phyloP scores from a whole-genome alignment of 2,329 filamentous ascomycete genomes.

The Alternaria burnsii region DNA sequence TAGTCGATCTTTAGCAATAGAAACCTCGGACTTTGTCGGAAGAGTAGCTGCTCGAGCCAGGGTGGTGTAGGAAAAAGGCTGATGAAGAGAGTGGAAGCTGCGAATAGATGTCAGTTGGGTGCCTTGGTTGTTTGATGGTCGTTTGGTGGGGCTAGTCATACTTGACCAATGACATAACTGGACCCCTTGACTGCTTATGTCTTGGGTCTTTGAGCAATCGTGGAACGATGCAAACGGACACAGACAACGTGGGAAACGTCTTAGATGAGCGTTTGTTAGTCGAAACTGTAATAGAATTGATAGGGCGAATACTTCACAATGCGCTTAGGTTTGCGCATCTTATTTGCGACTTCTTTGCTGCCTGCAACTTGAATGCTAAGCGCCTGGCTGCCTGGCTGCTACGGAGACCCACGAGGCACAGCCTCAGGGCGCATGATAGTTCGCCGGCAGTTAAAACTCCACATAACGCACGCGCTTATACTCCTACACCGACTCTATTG shows the following conservation, averaged over 20 bases:
- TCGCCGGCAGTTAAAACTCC: not conserved
- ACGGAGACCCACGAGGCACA: not conserved
- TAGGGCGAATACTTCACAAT: constrained; percentile 3
- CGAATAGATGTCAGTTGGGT: constrained; percentile 12
- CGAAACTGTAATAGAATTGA: not conserved
- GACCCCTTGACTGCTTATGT: constrained; percentile 4
- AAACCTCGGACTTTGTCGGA: constrained; percentile 7
- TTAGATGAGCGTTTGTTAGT: not conserved
- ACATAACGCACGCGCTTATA: not conserved
- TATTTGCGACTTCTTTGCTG: constrained; percentile 6
- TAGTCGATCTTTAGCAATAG: constrained; percentile 9
- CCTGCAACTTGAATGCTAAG: not conserved
- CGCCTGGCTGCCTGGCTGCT: not conserved
- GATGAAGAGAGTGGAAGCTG: constrained; percentile 15
- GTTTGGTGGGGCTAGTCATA: constrained; percentile 19
- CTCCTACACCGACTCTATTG: constrained; percentile 6
- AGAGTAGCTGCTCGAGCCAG: constrained; percentile 20
- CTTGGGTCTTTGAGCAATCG: not conserved
- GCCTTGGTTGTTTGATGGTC: constrained; percentile 6
- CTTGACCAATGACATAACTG: constrained; percentile 18
- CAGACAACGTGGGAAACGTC: not conserved
- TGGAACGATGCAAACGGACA: constrained; percentile 16
- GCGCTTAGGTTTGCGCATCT: constrained; percentile 6
- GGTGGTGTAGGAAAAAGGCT: constrained; percentile 20
- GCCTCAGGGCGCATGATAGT: constrained; percentile 1